Evolutionary conservation across 768 basidiomycete genomes (phyloP).

Genomic region (Fistulinella prunicolor): DNA sequence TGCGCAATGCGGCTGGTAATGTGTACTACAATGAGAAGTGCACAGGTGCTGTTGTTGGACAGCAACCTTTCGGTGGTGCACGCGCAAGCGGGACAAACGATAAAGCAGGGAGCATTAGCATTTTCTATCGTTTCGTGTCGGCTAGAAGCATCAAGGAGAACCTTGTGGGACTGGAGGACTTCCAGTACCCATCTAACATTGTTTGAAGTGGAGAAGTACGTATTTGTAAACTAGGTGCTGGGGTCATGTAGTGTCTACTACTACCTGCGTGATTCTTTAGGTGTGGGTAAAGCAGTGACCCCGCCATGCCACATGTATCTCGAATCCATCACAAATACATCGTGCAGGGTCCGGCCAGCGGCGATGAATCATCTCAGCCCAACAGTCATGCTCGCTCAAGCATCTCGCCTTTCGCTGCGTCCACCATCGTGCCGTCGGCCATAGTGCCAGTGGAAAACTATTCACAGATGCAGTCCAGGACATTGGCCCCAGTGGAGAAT

Average conservation of each 20-base stretch:
- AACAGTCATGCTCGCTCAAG: too few relatives aligned
- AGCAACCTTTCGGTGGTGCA: conserved; percentile 96
- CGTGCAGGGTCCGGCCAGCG: too few relatives aligned
- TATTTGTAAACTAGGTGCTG: not conserved
- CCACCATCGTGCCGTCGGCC: conserved; percentile 10
- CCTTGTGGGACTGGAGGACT: conserved; percentile 79
- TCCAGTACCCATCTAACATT: conserved; percentile 86
- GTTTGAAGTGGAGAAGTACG: conserved; percentile 36
- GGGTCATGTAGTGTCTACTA: not conserved
- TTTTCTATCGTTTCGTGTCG: conserved; percentile 80
- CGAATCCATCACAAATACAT: too few relatives aligned
- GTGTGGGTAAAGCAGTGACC: too few relatives aligned
- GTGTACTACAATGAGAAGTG: conserved; percentile 99
- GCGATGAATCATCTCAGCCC: too few relatives aligned
- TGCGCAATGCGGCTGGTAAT: conserved; percentile 93
- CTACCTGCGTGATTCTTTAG: too few relatives aligned
- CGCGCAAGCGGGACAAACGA: conserved; percentile 96
- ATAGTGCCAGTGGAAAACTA: conserved; percentile 53
- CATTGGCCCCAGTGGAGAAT: too few relatives aligned
- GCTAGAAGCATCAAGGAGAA: conserved; percentile 97
- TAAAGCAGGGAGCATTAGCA: conserved; percentile 84
- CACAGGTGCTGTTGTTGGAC: conserved; percentile 96
- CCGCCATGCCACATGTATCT: too few relatives aligned
- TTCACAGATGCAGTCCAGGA: too few relatives aligned
- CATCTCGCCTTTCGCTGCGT: too few relatives aligned